These are phyloP conservation scores for Fonsecaea nubica DNA, from an alignment of 2,329 filamentous ascomycete species.

Conservation along the genomic window DNA sequence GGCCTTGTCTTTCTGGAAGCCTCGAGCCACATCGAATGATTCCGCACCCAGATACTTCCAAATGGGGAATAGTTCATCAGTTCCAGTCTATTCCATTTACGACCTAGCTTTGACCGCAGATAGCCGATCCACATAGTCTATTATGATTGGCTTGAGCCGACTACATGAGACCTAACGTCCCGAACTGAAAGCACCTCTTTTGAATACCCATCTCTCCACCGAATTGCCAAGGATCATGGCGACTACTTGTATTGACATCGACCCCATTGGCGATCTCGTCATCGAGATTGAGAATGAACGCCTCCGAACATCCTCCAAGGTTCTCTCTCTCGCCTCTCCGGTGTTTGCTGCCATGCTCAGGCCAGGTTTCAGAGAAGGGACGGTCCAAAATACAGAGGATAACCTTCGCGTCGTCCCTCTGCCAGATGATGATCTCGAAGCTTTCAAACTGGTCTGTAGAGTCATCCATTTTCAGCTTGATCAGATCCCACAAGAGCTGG, in stretches of 20 bases:
- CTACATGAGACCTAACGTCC: not conserved
- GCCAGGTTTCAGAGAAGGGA: conserved; percentile 14
- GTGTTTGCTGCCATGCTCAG: conserved; percentile 10
- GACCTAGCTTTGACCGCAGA: not conserved
- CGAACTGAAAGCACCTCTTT: not conserved
- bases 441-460: conserved; percentile 11
- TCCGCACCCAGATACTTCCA: not conserved
- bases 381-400: not conserved
- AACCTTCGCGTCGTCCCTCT: conserved; percentile 6
- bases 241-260: conserved; percentile 8
- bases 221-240: not conserved
- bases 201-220: not conserved
- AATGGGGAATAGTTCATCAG: conserved; percentile 2
- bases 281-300: conserved; percentile 12
- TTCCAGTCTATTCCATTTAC: not conserved
- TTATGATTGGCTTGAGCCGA: not conserved
- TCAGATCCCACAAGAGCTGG: conserved; percentile 5
- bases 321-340: conserved; percentile 14
- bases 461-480: conserved; percentile 7
- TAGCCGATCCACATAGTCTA: too few relatives aligned
- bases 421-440: conserved; percentile 12
- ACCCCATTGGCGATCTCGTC: conserved; percentile 10
- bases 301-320: conserved; percentile 10
- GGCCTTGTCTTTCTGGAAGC: conserved; percentile 24
- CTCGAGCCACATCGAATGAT: conserved; percentile 28